Base-by-base conservation (phyloP, 208 protist genomes). In the Tritrichomonas foetus region DNA sequence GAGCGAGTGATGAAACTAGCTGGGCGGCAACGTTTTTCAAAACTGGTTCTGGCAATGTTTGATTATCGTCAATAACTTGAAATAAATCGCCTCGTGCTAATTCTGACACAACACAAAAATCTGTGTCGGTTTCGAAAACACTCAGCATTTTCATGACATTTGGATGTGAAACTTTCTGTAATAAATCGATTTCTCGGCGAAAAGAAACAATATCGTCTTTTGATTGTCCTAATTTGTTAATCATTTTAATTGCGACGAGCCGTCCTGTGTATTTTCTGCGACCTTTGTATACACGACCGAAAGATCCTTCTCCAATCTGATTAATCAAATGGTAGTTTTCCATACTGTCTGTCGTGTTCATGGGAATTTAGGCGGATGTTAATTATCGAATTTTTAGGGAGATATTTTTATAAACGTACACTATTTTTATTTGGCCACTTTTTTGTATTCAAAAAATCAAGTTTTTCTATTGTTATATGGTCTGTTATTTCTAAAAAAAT, bases 241-340 rank as follows among this genome's bases (percentile, higher is more conserved):
- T 99, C 94, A 98, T 98, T 95, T 99, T 99, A 95, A 99, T 97
- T 30, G 98, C 98, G 30, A 99, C 98, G 78, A 98, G 95, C 82
- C 69, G 96, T 96, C 89, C 89, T n/a, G 57, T 93, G 20, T 53
- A 57, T 57, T 89, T 89, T 30, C 78, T 89, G 9, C 78, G 53
- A 16, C 66, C 95, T 93, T 96, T 96, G 96, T 98, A 99, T 27
- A 99, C 98, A 95, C 98, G 99, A 27, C 98, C 98, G 96, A 99
- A 99, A 22, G 98, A 98, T 30, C 98, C 98, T 93, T 99, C 98
- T 47, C 98, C 98, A 93, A 99, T 98, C 30, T 89, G 78, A 44
- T 89, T 44, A 27, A 89, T 20, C 1, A 89, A 47, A 39, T 89
- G 30, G 36, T 89, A 89, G 57, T 89, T 30, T 49, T 89, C 41